Evolutionary conservation across 2,329 filamentous ascomycete species (phyloP).

Genomic region (Dactylella cylindrospora): DNA sequence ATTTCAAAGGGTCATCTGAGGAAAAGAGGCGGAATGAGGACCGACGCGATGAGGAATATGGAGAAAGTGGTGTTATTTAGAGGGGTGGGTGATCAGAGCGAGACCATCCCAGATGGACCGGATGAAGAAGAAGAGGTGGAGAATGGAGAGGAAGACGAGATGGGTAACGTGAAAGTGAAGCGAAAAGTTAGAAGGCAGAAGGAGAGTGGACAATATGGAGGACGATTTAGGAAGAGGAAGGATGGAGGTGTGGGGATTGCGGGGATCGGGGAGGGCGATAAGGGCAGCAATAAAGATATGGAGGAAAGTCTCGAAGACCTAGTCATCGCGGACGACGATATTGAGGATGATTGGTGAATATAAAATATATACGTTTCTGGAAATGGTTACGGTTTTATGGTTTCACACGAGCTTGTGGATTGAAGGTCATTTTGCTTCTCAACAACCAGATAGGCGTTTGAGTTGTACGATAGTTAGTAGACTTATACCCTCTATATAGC

Average conservation of each 20-base stretch:
- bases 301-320: slow-evolving; percentile 63
- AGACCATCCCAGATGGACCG: slow-evolving; percentile 47
- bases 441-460: too few relatives aligned
- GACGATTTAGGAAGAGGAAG: slow-evolving; percentile 50
- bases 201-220: slow-evolving; percentile 41
- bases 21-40: slow-evolving; percentile 48
- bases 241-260: slow-evolving; percentile 49
- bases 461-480: slow-evolving; percentile 1
- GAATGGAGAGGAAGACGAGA: slow-evolving; percentile 51
- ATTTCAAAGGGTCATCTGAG: slow-evolving; percentile 56
- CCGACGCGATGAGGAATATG: slow-evolving; percentile 54
- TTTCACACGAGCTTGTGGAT: too few relatives aligned
- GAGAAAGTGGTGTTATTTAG: slow-evolving; percentile 51
- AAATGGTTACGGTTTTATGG: too few relatives aligned
- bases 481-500: background rate
- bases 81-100: slow-evolving; percentile 52
- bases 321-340: slow-evolving; percentile 79
- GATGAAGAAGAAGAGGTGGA: slow-evolving; percentile 55
- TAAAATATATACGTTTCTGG: background rate
- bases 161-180: slow-evolving; percentile 41
- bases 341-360: slow-evolving; percentile 64
- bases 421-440: too few relatives aligned
- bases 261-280: slow-evolving; percentile 47
- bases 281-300: slow-evolving; percentile 51
- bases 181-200: slow-evolving; percentile 44